Conservation (phyloP, 305 asterid genomes). For the Solanum hybrid region DNA sequence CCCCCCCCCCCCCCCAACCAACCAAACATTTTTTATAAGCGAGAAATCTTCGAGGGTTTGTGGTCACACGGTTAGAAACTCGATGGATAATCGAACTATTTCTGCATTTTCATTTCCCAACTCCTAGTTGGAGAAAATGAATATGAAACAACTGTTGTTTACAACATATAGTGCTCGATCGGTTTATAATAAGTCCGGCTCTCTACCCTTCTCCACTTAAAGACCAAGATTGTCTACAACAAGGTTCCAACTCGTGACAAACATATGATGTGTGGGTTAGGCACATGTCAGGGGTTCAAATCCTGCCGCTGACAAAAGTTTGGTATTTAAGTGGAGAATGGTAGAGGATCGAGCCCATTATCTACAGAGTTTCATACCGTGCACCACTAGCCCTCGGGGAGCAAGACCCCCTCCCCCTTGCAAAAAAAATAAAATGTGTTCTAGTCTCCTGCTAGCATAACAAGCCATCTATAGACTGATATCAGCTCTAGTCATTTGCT, state of each 20-base stretch:
- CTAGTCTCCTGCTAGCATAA: neutral
- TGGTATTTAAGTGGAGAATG: neutral
- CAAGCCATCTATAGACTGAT: neutral
- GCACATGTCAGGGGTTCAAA: neutral
- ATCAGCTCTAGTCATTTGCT: neutral
- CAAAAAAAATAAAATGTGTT: neutral
- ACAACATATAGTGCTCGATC: neutral
- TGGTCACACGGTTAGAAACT: neutral
- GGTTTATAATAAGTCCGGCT: neutral
- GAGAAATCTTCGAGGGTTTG: neutral
- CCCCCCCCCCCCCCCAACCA: neutral
- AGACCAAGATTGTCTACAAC: neutral
- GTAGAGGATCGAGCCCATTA: neutral
- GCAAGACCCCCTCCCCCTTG: neutral
- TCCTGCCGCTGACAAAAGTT: neutral
- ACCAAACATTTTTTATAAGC: neutral
- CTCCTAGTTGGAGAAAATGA: too few species aligned
- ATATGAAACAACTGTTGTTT: too few species aligned
- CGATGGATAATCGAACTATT: neutral
- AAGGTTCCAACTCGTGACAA: neutral
- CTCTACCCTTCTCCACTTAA: neutral
- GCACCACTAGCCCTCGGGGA: neutral
- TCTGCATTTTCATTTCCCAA: neutral
- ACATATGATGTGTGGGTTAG: neutral
- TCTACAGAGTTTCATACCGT: neutral